Conservation (phyloP, 176 grass and related monocot genomes). For the Avena eriantha region DNA sequence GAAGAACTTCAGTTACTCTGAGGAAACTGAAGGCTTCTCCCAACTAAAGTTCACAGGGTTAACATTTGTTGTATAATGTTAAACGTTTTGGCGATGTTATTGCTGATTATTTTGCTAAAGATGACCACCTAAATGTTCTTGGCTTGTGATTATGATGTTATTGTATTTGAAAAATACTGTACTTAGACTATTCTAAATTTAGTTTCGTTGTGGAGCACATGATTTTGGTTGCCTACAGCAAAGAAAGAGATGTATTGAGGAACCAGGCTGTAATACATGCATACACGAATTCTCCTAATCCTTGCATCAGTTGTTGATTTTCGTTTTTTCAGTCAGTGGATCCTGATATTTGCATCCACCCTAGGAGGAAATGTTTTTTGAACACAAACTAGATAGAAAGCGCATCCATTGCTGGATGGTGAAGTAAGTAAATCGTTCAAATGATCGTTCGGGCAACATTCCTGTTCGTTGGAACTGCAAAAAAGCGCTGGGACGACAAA, state of each 20-base stretch:
- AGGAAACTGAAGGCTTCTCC: constrained; percentile 52
- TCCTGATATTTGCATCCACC: neutral
- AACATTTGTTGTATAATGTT: neutral
- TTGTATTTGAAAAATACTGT: neutral
- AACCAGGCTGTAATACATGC: neutral
- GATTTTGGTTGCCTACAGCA: neutral
- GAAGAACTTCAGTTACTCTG: constrained; percentile 73
- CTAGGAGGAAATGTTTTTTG: neutral
- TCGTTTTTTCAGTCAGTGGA: neutral
- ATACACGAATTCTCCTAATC: neutral
- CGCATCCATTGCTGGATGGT: neutral
- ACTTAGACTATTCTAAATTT: neutral
- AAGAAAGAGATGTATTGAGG: neutral
- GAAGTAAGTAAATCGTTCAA: neutral
- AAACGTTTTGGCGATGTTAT: neutral
- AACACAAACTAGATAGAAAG: neutral
- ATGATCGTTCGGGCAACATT: neutral
- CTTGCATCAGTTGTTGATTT: neutral
- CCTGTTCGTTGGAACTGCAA: too few species aligned
- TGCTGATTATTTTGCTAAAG: neutral
- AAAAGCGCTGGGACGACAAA: too few species aligned
- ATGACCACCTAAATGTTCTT: neutral
- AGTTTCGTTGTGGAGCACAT: neutral
- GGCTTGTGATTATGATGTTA: neutral
- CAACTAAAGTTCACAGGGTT: neutral